phyloP scores from a whole-genome alignment of 2,329 filamentous ascomycete species.

The Alternaria angustiovoidea region DNA sequence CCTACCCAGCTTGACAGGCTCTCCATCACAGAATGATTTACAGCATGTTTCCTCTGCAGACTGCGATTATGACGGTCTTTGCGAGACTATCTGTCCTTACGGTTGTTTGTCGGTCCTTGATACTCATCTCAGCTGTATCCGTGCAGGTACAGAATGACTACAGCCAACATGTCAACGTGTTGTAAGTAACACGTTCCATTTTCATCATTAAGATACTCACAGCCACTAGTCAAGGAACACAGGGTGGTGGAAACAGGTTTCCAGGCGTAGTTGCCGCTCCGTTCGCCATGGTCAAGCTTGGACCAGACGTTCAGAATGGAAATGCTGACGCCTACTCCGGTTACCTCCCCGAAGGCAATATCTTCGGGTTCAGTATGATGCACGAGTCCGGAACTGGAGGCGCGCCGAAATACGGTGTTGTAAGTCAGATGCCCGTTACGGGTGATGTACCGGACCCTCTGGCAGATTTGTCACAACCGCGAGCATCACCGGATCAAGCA shows the following conservation, averaged over 20 bases:
- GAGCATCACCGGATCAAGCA: slow-evolving; percentile 61
- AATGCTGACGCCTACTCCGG: slow-evolving; percentile 48
- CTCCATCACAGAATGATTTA: not conserved
- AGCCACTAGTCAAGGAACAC: slow-evolving; percentile 26
- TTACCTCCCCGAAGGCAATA: slow-evolving; percentile 41
- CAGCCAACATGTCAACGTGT: slow-evolving; percentile 48
- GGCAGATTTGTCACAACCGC: slow-evolving; percentile 60
- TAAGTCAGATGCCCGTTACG: slow-evolving; percentile 46
- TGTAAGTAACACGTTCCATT: slow-evolving; percentile 32
- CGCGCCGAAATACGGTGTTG: slow-evolving; percentile 47
- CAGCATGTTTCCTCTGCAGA: not conserved
- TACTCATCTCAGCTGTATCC: not conserved
- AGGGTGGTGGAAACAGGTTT: slow-evolving; percentile 48
- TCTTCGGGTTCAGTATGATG: slow-evolving; percentile 49
- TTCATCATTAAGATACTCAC: not conserved
- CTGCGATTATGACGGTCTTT: not conserved
- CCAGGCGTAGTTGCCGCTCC: slow-evolving; percentile 49
- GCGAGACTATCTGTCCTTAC: not conserved
- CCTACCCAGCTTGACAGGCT: not conserved
- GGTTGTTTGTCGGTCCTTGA: not conserved
- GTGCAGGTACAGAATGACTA: slow-evolving; percentile 23
- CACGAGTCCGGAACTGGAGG: slow-evolving; percentile 48
- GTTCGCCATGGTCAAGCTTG: slow-evolving; percentile 49
- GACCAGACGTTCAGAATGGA: slow-evolving; percentile 44
- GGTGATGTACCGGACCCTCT: slow-evolving; percentile 59